A percentile compares a stretch with the other conserved stretches of the same genome.
These are phyloP conservation scores for Tardiomyces digboiensis DNA, from an alignment of 1,139 yeast genomes.

Conservation along the genomic window DNA sequence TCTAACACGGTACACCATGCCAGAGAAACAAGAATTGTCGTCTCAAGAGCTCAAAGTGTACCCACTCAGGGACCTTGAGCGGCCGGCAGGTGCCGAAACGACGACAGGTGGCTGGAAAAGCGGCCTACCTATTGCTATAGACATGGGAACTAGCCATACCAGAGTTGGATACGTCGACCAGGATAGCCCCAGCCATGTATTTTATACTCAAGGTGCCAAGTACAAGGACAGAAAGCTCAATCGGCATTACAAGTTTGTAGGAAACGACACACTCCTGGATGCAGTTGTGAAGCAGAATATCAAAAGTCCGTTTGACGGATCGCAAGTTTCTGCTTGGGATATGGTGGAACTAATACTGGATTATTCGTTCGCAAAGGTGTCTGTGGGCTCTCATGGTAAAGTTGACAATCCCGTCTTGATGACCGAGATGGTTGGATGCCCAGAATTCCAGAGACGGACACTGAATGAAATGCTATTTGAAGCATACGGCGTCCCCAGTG, in stretches of 20 bases:
- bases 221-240: slow-evolving; percentile 70
- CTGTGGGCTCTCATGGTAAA: slow-evolving; percentile 42
- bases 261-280: slow-evolving; percentile 74
- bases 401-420: slow-evolving; percentile 76
- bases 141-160: slow-evolving; percentile 57
- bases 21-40: neutral
- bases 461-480: slow-evolving; percentile 82
- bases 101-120: slow-evolving; percentile 41
- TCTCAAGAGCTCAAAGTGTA: slow-evolving; percentile 24
- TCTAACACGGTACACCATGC: neutral
- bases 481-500: slow-evolving; percentile 64
- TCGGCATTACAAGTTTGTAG: slow-evolving; percentile 61
- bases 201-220: slow-evolving; percentile 62
- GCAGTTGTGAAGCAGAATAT: slow-evolving; percentile 57
- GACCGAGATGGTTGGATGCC: slow-evolving; percentile 68
- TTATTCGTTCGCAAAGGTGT: slow-evolving; percentile 67
- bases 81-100: slow-evolving; percentile 39
- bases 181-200: slow-evolving; percentile 48
- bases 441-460: slow-evolving; percentile 56
- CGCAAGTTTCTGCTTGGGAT: slow-evolving; percentile 88
- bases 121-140: slow-evolving; percentile 60
- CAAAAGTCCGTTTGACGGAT: slow-evolving; percentile 80
- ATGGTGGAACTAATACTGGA: slow-evolving; percentile 74
- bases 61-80: slow-evolving; percentile 38
- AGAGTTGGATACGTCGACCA: slow-evolving; percentile 62